Conservation (phyloP, 441 rosid genomes). For the Gossypium aridum region DNA sequence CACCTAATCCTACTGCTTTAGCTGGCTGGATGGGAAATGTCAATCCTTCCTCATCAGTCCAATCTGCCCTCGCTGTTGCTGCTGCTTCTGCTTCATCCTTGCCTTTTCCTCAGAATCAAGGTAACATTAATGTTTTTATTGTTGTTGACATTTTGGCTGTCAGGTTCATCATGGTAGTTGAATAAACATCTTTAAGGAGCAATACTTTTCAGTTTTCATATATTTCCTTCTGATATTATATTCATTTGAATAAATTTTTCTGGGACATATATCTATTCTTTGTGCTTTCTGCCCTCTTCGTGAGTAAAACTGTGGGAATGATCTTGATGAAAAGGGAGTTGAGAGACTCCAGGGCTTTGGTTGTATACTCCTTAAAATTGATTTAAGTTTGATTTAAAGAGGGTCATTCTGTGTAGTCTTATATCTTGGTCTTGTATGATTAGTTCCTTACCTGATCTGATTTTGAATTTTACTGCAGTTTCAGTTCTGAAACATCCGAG, state of each 20-base stretch:
- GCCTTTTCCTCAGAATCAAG: conserved; percentile 40
- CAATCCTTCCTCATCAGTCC: conserved; percentile 45
- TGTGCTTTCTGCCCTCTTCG: not conserved
- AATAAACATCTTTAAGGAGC: not conserved
- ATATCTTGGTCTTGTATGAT: not conserved
- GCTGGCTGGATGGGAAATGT: conserved; percentile 57
- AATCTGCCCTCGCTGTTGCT: conserved; percentile 23
- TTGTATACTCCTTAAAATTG: not conserved
- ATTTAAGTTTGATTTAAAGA: not conserved
- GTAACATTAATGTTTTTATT: conserved; percentile 16
- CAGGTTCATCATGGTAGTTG: not conserved
- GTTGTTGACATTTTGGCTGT: not conserved
- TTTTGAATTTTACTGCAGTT: conserved; percentile 11
- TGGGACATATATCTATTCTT: not conserved
- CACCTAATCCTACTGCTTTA: conserved; percentile 43
- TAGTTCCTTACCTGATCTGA: not conserved
- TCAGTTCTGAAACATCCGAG: conserved; percentile 26
- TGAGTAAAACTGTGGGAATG: not conserved
- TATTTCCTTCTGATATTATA: not conserved
- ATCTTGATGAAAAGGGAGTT: not conserved
- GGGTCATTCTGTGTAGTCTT: not conserved
- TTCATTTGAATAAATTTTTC: not conserved
- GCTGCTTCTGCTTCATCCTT: conserved; percentile 45
- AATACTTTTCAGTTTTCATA: not conserved
- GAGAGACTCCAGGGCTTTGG: not conserved